phyloP scores from a whole-genome alignment of 805 yeast species.

The Cyberlindnera mrakii region DNA sequence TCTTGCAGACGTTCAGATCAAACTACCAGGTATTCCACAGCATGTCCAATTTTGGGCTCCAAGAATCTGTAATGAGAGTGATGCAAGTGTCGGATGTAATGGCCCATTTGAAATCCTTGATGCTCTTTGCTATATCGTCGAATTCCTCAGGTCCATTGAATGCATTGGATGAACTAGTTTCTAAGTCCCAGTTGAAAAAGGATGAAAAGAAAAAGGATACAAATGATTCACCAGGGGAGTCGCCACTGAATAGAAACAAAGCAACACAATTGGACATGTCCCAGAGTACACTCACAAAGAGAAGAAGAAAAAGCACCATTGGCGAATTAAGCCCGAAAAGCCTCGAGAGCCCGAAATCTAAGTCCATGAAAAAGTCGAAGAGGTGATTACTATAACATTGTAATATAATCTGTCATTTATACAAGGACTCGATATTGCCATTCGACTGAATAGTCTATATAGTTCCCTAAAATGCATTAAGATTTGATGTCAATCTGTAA shows the following conservation, averaged over 20 bases:
- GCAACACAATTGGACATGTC: constrained; percentile 23
- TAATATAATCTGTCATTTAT: too few relatives aligned
- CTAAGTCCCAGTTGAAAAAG: constrained; percentile 5
- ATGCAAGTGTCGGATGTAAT: constrained; percentile 75
- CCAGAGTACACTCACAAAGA: constrained; percentile 29
- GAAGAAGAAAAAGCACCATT: constrained; percentile 26
- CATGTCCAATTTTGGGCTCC: constrained; percentile 55
- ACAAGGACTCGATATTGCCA: not conserved
- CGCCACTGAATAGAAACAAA: constrained; percentile 1
- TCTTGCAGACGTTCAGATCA: constrained; percentile 28
- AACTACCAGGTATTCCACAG: constrained; percentile 40
- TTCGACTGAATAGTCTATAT: not conserved
- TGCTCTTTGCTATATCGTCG: constrained; percentile 46
- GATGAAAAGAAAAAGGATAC: not conserved
- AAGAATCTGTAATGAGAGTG: constrained; percentile 59
- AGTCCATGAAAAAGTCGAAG: constrained; percentile 1
- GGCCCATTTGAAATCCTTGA: constrained; percentile 61
- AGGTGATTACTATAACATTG: not conserved
- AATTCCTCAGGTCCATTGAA: constrained; percentile 48
- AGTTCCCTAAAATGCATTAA: not conserved
- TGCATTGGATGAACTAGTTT: constrained; percentile 40
- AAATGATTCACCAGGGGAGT: not conserved
- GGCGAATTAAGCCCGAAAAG: constrained; percentile 22
- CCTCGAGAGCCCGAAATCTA: constrained; percentile 12
- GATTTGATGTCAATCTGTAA: too few relatives aligned